Base-by-base conservation (phyloP, 208 protist species). In the Acanthamoeba triangularis region DNA sequence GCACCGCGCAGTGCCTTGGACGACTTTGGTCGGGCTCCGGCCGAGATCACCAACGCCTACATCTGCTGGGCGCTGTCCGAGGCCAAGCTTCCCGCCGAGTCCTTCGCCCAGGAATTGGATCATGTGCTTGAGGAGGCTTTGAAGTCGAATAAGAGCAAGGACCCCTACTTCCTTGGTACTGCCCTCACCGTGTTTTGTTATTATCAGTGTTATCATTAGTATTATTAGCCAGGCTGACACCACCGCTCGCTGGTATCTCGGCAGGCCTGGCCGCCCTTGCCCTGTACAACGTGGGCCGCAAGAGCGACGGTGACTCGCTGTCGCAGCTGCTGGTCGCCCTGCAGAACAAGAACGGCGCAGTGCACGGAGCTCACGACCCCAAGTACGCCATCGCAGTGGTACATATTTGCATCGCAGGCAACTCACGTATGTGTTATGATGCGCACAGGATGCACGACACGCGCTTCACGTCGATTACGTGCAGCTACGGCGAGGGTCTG, bases 11-110 rank as follows among this genome's bases (percentile, higher is more conserved):
- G 63, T 2, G 93, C 93, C 63, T 30, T 92, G 25, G 93, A 95
- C 41, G 16, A 33, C 18, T 92, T 95, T 63, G 74, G 93, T 23
- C 10, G 54, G 23, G 93, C 93, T 63, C 93, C 93, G 16, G 72
- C 4, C 11, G 23, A 61, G 6, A 95, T 95, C 47, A 95, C 93
- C 16, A 91, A 95, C 78, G 78, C 78, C 18, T 94, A 94, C 20
- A 94, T 94, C 41, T 56, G 33, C 59, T 94, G 91, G 91, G 37
- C 91, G 6, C 63, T 94, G n/a, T 59, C 72, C 44, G 25, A 80
- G 37, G 30, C 91, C 20, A 16, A 25, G 18, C 33, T 91, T 20
- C 52, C 35, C 13, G 35, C 35, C 1, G 20, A 16, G 35, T 41
- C 69, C 59, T 54, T 94, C 10, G 52, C 16, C 52, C 35, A 54